Evolutionary conservation across 2,329 filamentous ascomycete species (phyloP).

Genomic region (Phialophora verrucosa): DNA sequence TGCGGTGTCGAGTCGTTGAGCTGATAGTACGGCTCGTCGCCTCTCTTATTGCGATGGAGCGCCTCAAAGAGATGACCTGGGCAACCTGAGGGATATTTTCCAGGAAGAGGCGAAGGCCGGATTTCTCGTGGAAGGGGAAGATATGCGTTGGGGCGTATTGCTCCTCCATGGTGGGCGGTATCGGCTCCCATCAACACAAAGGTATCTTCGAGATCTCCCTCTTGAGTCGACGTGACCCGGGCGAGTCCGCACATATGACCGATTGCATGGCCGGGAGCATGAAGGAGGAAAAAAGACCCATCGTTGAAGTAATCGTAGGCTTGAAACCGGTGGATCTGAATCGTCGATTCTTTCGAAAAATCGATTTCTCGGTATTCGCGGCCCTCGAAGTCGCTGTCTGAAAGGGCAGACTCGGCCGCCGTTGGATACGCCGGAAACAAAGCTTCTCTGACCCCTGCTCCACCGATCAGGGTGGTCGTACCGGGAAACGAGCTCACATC

Average conservation of each 20-base stretch:
- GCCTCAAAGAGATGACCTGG: slow-evolving; percentile 40
- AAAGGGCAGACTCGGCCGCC: slow-evolving; percentile 45
- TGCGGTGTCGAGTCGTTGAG: slow-evolving; percentile 37
- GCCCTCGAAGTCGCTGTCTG: slow-evolving; percentile 45
- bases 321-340: slow-evolving; percentile 47
- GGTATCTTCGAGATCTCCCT: slow-evolving; percentile 39
- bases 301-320: slow-evolving; percentile 49
- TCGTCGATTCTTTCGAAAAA: slow-evolving; percentile 44
- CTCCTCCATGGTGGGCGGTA: slow-evolving; percentile 50
- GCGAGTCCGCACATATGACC: slow-evolving; percentile 59
- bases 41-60: slow-evolving; percentile 38
- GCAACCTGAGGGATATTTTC: slow-evolving; percentile 30
- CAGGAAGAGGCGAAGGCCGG: slow-evolving; percentile 19
- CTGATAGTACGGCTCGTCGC: slow-evolving; percentile 32
- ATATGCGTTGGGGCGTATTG: slow-evolving; percentile 42
- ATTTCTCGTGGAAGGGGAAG: slow-evolving; percentile 41
- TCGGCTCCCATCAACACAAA: slow-evolving; percentile 61
- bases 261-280: slow-evolving; percentile 54
- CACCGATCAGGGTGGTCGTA: slow-evolving; percentile 57
- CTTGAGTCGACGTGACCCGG: slow-evolving; percentile 50
- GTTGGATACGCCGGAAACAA: slow-evolving; percentile 57
- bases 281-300: slow-evolving; percentile 48
- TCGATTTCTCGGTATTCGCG: slow-evolving; percentile 38
- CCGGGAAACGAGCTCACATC: slow-evolving; percentile 56
- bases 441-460: slow-evolving; percentile 52